Percentiles rank a stretch among this genome's conserved stretches.
phyloP scores from a whole-genome alignment of 495 filamentous ascomycete genomes.

The Bryoglossum gracile region DNA sequence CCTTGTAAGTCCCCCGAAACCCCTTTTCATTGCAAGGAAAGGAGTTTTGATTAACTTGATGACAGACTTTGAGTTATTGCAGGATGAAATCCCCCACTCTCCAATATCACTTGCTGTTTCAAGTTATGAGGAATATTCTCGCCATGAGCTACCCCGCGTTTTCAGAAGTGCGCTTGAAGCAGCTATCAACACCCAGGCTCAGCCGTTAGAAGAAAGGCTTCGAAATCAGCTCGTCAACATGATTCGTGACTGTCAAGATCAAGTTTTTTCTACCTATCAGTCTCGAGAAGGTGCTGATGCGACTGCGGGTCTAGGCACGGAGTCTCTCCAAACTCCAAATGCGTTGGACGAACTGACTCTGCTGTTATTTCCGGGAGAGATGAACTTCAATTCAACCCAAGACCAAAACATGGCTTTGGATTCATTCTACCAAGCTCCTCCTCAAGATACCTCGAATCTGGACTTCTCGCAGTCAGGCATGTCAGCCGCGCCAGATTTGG shows the following conservation, averaged over 20 bases:
- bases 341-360: too few relatives aligned
- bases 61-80: constrained; percentile 11
- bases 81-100: constrained; percentile 1
- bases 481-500: too few relatives aligned
- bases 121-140: constrained; percentile 14
- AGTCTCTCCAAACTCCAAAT: too few relatives aligned
- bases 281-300: too few relatives aligned
- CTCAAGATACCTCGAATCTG: too few relatives aligned
- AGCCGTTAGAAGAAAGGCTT: constrained; percentile 6
- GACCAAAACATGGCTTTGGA: too few relatives aligned
- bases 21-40: not conserved
- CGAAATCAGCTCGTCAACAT: constrained; percentile 2
- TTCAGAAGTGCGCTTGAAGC: constrained; percentile 1
- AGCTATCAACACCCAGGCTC: not conserved
- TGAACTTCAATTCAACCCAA: too few relatives aligned
- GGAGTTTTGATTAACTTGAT: not conserved
- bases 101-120: not conserved
- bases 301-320: too few relatives aligned
- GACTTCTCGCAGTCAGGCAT: too few relatives aligned
- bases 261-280: constrained; percentile 13
- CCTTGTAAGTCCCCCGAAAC: constrained; percentile 12
- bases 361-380: too few relatives aligned
- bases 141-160: constrained; percentile 6
- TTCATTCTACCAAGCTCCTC: too few relatives aligned
- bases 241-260: constrained; percentile 5